A percentile compares a stretch with the other conserved stretches of the same genome.
Conservation (phyloP, 257 asterid species). For the Lithospermum erythrorhizon region DNA sequence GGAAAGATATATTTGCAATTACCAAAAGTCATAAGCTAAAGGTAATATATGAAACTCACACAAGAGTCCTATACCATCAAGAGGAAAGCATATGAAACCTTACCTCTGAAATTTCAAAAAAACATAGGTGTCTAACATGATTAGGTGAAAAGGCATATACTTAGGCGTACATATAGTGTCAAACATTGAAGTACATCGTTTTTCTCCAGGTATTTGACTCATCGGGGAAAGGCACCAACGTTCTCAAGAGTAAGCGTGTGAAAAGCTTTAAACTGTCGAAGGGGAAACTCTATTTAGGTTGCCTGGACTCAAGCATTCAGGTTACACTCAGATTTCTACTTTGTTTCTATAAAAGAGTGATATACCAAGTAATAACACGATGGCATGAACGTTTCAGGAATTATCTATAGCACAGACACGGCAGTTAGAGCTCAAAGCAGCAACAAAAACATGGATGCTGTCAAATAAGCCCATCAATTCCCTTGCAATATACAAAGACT, state of each 20-base stretch:
- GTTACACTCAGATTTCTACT: constrained; percentile 14
- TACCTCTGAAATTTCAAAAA: neutral
- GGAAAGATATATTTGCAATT: constrained; percentile 49
- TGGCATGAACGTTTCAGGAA: constrained; percentile 31
- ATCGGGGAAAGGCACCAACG: constrained; percentile 47
- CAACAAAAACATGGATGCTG: constrained; percentile 65
- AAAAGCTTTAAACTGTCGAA: constrained; percentile 43
- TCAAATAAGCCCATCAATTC: constrained; percentile 61
- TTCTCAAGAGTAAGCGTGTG: constrained; percentile 56
- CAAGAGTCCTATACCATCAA: neutral
- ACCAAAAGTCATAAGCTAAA: constrained; percentile 58
- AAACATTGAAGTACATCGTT: neutral
- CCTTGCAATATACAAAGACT: constrained; percentile 58
- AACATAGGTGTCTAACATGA: neutral
- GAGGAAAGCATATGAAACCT: neutral
- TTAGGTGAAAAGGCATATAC: too few species aligned
- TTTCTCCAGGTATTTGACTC: constrained; percentile 46
- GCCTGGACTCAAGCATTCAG: constrained; percentile 78
- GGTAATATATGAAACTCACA: constrained; percentile 25
- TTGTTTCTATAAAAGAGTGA: constrained; percentile 1
- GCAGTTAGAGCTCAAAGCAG: constrained; percentile 63
- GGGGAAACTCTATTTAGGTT: constrained; percentile 75
- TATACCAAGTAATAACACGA: neutral
- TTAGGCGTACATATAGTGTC: too few species aligned
- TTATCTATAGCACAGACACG: constrained; percentile 43